These are phyloP conservation scores for Barbatosphaeria neglecta DNA, from an alignment of 495 filamentous ascomycete genomes.

Conservation along the genomic window DNA sequence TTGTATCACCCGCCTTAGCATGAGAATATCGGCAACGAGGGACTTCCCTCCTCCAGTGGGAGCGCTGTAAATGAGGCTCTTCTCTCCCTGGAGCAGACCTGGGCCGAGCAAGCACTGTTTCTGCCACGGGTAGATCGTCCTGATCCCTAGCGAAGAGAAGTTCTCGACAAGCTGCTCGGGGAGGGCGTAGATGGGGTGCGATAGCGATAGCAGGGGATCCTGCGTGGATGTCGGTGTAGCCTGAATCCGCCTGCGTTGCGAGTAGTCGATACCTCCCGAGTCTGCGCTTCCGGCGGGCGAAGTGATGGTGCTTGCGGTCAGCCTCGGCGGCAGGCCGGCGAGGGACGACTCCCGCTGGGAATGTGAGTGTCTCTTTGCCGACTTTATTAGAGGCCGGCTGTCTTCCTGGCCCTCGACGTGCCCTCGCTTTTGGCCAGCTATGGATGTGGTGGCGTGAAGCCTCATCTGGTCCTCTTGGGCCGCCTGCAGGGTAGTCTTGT, in stretches of 20 bases:
- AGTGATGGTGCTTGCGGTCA: slow-evolving; percentile 25
- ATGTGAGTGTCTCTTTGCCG: slow-evolving; percentile 8
- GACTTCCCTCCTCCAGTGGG: slow-evolving; percentile 78
- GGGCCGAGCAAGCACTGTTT: slow-evolving; percentile 61
- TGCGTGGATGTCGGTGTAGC: slow-evolving; percentile 39
- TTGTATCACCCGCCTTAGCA: slow-evolving; percentile 60
- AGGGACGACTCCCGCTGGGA: slow-evolving; percentile 11
- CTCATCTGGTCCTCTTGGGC: slow-evolving; percentile 6
- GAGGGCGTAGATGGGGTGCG: slow-evolving; percentile 55
- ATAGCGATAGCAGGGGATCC: slow-evolving; percentile 51
- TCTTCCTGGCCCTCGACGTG: slow-evolving; percentile 2
- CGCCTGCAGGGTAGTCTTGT: slow-evolving; percentile 15
- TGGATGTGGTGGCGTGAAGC: slow-evolving; percentile 3
- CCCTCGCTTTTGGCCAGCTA: slow-evolving; percentile 14
- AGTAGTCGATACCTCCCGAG: slow-evolving; percentile 27
- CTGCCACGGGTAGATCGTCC: slow-evolving; percentile 71
- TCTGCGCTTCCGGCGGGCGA: slow-evolving; percentile 2
- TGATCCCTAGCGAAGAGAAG: slow-evolving; percentile 52
- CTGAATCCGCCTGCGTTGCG: slow-evolving; percentile 27
- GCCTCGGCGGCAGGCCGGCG: slow-evolving; percentile 8
- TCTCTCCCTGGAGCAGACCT: slow-evolving; percentile 53
- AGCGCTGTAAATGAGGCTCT: slow-evolving; percentile 72
- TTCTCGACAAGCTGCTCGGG: slow-evolving; percentile 50
- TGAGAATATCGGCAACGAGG: slow-evolving; percentile 62
- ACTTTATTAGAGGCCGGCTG: not conserved